Conservation (phyloP, 495 filamentous ascomycete genomes). For the Penicillium taxi region DNA sequence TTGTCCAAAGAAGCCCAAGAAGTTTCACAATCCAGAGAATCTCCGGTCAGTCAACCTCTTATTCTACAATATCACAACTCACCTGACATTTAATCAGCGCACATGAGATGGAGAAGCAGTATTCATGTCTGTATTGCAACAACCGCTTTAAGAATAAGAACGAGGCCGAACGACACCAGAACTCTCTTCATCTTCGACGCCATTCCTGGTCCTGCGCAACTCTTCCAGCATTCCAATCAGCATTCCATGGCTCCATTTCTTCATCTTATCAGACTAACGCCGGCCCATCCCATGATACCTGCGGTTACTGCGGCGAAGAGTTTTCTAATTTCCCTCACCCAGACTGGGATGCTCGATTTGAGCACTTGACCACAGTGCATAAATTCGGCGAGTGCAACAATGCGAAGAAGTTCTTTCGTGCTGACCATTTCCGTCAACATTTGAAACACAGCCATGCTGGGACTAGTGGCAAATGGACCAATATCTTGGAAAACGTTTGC, state of each 20-base stretch:
- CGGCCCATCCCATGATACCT: slow-evolving; percentile 57
- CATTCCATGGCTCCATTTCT: slow-evolving; percentile 69
- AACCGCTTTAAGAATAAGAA: slow-evolving; percentile 99
- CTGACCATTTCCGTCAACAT: slow-evolving; percentile 97
- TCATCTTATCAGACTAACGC: slow-evolving; percentile 29
- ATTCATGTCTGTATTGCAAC: slow-evolving; percentile 81
- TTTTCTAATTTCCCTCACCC: slow-evolving; percentile 62
- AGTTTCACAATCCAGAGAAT: slow-evolving; percentile 82
- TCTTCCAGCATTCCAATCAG: slow-evolving; percentile 63
- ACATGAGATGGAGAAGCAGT: slow-evolving; percentile 96
- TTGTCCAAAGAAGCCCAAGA: slow-evolving; percentile 97
- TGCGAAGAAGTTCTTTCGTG: slow-evolving; percentile 95
- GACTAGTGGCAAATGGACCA: slow-evolving; percentile 97
- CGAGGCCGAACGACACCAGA: slow-evolving; percentile 95
- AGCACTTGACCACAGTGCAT: slow-evolving; percentile 82
- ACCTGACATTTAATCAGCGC: slow-evolving; percentile 31
- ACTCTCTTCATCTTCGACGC: slow-evolving; percentile 87
- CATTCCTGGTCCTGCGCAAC: slow-evolving; percentile 97
- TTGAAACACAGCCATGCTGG: slow-evolving; percentile 96
- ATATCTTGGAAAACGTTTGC: slow-evolving; percentile 92
- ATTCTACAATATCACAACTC: neutral
- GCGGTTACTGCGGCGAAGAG: slow-evolving; percentile 93
- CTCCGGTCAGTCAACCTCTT: slow-evolving; percentile 62
- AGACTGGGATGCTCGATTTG: slow-evolving; percentile 78
- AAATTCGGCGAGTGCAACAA: slow-evolving; percentile 99